A percentile compares a stretch with the other conserved stretches of the same genome.
phyloP scores from a whole-genome alignment of 331 rosid genomes.

The Quercus phellos region DNA sequence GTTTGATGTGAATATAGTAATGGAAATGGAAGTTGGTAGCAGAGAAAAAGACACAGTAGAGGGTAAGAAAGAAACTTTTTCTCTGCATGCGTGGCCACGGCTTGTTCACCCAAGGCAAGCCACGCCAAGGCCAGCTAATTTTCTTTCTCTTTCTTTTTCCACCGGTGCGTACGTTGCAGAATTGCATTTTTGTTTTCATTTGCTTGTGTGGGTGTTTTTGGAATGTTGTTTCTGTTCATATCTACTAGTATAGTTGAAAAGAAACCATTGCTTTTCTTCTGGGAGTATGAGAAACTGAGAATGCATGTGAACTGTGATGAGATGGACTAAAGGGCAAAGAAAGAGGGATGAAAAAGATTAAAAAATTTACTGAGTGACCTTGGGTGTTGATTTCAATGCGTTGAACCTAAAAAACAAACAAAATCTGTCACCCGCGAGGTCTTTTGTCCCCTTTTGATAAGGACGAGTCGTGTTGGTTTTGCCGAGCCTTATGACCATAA shows the following conservation, averaged over 20 bases:
- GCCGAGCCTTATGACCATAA: conserved; percentile 3
- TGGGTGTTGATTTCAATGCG: conserved; percentile 33
- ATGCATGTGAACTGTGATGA: conserved; percentile 45
- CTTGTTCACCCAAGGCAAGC: conserved; percentile 48
- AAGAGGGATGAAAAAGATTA: not conserved
- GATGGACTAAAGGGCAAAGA: not conserved
- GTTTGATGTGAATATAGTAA: conserved; percentile 19
- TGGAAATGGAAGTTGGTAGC: conserved; percentile 11
- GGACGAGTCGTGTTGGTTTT: conserved; percentile 30
- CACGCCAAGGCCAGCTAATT: conserved; percentile 31
- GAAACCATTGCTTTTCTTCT: conserved; percentile 10
- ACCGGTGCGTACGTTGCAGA: conserved; percentile 18
- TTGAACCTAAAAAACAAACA: conserved; percentile 29
- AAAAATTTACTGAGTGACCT: conserved; percentile 20
- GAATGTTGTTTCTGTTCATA: conserved; percentile 1
- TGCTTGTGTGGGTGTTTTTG: conserved; percentile 25
- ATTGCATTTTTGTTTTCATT: conserved; percentile 27
- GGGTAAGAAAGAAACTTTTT: conserved; percentile 9
- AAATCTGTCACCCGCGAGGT: conserved; percentile 20
- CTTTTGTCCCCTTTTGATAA: conserved; percentile 35
- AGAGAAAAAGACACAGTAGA: conserved; percentile 1
- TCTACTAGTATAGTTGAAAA: not conserved
- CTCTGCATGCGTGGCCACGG: conserved; percentile 47
- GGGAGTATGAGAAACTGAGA: conserved; percentile 29
- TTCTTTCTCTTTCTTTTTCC: conserved; percentile 3